Percentiles rank a stretch among this genome's conserved stretches.
Evolutionary conservation across 371 early-diverging fungal genomes (phyloP).

Genomic region (Rhizopus delemar): DNA sequence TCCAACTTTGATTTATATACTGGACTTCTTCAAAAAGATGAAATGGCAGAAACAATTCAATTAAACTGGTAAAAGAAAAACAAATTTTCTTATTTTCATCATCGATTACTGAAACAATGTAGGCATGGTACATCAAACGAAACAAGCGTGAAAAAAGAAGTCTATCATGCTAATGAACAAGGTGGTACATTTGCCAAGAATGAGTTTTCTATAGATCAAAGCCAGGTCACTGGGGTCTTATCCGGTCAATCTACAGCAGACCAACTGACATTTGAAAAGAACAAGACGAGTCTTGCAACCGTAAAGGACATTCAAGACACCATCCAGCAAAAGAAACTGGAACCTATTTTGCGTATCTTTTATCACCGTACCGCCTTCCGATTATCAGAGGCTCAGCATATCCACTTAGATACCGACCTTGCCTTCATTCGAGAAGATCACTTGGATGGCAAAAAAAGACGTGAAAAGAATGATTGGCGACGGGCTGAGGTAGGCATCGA

Average conservation of each 20-base stretch:
- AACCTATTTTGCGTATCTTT: constrained; percentile 87
- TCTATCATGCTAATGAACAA: too few species aligned
- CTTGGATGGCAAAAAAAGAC: constrained; percentile 49
- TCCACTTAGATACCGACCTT: constrained; percentile 95
- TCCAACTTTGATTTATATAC: constrained; percentile 32
- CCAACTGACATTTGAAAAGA: too few species aligned
- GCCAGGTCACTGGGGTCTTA: too few species aligned
- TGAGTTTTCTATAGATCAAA: too few species aligned
- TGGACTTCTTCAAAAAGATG: constrained; percentile 83
- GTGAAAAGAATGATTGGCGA: constrained; percentile 84
- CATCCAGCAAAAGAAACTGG: constrained; percentile 84
- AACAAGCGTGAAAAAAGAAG: constrained; percentile 49
- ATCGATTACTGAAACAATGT: constrained; percentile 91
- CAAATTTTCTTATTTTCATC: constrained; percentile 96
- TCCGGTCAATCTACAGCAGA: too few species aligned
- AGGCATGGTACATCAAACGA: constrained; percentile 73
- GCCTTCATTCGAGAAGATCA: constrained; percentile 95
- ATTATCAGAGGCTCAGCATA: constrained; percentile 93
- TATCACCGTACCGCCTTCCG: constrained; percentile 99
- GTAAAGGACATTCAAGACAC: constrained; percentile 61
- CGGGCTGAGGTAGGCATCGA: constrained; percentile 83
- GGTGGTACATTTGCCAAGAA: too few species aligned
- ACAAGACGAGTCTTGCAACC: too few species aligned
- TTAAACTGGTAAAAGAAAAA: constrained; percentile 92
- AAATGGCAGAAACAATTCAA: constrained; percentile 86